phyloP scores from a whole-genome alignment of 2,329 filamentous ascomycete species.

The Fonsecaea multimorphosa region DNA sequence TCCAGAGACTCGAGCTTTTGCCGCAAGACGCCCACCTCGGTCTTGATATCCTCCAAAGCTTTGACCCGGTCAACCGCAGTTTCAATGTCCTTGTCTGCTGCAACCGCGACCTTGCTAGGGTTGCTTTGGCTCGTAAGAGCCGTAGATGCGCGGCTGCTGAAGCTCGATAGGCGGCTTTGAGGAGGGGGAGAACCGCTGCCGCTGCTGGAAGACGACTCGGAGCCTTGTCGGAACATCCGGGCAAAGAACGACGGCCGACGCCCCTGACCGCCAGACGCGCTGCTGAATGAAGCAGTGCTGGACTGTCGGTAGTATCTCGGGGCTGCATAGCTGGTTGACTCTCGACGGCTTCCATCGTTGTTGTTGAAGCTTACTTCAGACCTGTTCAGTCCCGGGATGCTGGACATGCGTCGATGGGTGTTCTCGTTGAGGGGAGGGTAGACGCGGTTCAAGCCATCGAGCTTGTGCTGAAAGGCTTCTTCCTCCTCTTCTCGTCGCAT shows the following conservation, averaged over 20 bases:
- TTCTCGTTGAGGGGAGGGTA: not conserved
- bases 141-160: constrained; percentile 8
- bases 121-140: not conserved
- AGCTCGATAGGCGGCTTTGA: constrained; percentile 8
- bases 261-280: not conserved
- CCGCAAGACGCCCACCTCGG: constrained; percentile 1
- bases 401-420: constrained; percentile 4
- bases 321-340: not conserved
- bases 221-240: constrained; percentile 4
- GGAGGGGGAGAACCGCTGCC: too few species aligned
- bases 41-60: constrained; percentile 4
- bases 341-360: not conserved
- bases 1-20: constrained; percentile 8
- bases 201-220: not conserved
- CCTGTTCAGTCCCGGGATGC: not conserved
- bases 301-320: too few species aligned
- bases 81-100: not conserved
- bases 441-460: constrained; percentile 2
- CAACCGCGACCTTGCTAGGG: not conserved
- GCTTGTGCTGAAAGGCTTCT: constrained; percentile 4
- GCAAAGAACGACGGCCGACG: constrained; percentile 3
- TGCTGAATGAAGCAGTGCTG: not conserved
- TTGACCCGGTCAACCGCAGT: not conserved
- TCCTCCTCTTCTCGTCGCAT: constrained; percentile 6
- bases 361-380: constrained; percentile 2